Conservation (phyloP, 306 rosid genomes). For the Medicago lupulina region DNA sequence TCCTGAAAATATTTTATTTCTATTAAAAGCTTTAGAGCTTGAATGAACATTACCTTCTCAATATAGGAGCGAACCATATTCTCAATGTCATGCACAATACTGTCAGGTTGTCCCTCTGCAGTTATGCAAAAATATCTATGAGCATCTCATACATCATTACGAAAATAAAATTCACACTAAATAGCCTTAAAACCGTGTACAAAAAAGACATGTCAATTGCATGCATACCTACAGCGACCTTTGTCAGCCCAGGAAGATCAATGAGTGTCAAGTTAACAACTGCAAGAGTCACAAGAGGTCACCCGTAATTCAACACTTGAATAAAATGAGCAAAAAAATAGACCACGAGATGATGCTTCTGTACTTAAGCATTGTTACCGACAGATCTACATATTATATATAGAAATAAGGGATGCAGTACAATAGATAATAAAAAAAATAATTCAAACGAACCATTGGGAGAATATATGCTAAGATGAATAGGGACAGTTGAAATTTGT, state of each 20-base stretch:
- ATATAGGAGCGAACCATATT: conserved; percentile 94
- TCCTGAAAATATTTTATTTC: conserved; percentile 17
- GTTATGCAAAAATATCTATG: conserved; percentile 33
- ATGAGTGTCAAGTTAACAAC: conserved; percentile 96
- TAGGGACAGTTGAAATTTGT: conserved; percentile 88
- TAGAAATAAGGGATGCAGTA: background rate
- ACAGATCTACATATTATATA: background rate
- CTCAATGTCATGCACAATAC: conserved; percentile 88
- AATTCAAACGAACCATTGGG: conserved; percentile 68
- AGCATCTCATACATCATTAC: conserved; percentile 22
- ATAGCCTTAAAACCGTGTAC: conserved; percentile 16
- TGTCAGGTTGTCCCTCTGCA: conserved; percentile 94
- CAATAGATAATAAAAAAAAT: background rate
- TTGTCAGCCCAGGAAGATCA: conserved; percentile 98
- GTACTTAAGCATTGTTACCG: background rate
- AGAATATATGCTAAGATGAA: conserved; percentile 94
- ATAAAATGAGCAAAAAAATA: conserved; percentile 8
- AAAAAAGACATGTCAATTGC: conserved; percentile 27
- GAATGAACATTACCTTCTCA: conserved; percentile 75
- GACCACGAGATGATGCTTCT: background rate
- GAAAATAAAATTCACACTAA: background rate
- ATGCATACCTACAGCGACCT: conserved; percentile 90
- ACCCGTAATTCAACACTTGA: conserved; percentile 2
- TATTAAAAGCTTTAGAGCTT: conserved; percentile 8
- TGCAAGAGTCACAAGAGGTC: conserved; percentile 50